Evolutionary conservation across 768 basidiomycete species (phyloP), one percentile per base, ranked within the genome.

Genomic region (Amanita brunnescens): DNA sequence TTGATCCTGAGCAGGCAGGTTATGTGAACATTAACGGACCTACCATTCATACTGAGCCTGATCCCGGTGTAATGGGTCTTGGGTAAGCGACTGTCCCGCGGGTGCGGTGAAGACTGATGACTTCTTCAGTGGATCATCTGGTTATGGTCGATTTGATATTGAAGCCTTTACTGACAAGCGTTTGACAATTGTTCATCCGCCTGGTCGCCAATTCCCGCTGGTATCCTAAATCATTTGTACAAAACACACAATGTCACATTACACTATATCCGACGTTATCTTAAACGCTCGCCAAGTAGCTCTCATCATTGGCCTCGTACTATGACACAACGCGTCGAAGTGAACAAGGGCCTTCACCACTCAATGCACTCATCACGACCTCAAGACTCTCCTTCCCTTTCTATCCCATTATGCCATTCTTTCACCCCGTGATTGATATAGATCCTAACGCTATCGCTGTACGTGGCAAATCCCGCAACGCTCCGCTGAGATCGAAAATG

Each of bases 11-110:
- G 30, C 23, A 29, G 32, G 10, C 52, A 80, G 81, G 81, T 2
- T 71, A 29, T 43, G 68, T 71, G 13, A 75, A 76, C 57, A 71
- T 83, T 56, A 83, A 84, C 52, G 80, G 79, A 1, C 61, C 72
- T 2, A 77, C 77, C 3, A 56, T 80, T 20, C 74, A 79, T 51
- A 57, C 61, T 6, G 77, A 82, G 55, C 57, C 65, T 5, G 49
- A 52, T 6, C 61, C 69, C 44, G 67, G 70, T 13, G 52, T 69
- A 7, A 57, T 67, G 2, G 78, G 78, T 0, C 63, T 79, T 16
- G 73, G 76, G 78, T 79, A 60, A 49, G 72, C 64, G 6, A 18
- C 34, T 29, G 53, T 44, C 45, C 30, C 12, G 48, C 38, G 21
- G 12, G 40, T 16, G 6, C 18, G 6, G 32, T 6, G 5, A 30